phyloP scores from a whole-genome alignment of 352 stramenopile species.

The Phytophthora sp. region DNA sequence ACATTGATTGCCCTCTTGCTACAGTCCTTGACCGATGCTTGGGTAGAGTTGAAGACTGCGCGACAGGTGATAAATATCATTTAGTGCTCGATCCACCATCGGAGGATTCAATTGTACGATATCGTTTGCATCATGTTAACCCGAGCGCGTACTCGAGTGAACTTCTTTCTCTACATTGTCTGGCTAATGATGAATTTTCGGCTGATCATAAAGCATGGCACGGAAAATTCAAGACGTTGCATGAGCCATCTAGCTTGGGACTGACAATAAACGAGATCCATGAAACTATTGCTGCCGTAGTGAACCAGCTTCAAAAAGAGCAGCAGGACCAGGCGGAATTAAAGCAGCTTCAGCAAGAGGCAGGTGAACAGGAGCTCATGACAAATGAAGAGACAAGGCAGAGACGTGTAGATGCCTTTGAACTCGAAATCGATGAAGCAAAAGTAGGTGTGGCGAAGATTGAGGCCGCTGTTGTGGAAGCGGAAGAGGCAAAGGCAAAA shows the following conservation, averaged over 20 bases:
- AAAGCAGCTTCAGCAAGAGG: constrained; percentile 38
- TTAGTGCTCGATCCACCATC: constrained; percentile 55
- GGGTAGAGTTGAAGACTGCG: constrained; percentile 56
- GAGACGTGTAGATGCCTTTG: constrained; percentile 33
- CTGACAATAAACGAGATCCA: constrained; percentile 41
- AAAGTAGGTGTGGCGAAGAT: constrained; percentile 42
- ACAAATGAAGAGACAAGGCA: constrained; percentile 49
- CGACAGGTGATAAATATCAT: constrained; percentile 49
- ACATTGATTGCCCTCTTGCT: constrained; percentile 47
- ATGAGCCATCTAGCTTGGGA: constrained; percentile 17
- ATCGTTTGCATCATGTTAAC: constrained; percentile 64
- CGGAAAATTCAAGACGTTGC: constrained; percentile 56
- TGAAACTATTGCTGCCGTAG: constrained; percentile 32
- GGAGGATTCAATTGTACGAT: constrained; percentile 51
- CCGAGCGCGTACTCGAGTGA: constrained; percentile 46
- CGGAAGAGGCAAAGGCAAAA: constrained; percentile 77
- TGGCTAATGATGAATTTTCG: constrained; percentile 32
- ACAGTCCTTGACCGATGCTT: constrained; percentile 63
- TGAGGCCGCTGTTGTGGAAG: constrained; percentile 51
- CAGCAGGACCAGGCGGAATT: constrained; percentile 11
- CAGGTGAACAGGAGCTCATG: constrained; percentile 31
- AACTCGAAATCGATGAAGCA: constrained; percentile 42
- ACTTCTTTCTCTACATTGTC: constrained; percentile 61
- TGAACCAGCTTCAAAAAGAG: constrained; percentile 38
- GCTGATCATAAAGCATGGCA: constrained; percentile 49